phyloP scores from a whole-genome alignment of 768 basidiomycete genomes.

The Leccinum longicurvipes region DNA sequence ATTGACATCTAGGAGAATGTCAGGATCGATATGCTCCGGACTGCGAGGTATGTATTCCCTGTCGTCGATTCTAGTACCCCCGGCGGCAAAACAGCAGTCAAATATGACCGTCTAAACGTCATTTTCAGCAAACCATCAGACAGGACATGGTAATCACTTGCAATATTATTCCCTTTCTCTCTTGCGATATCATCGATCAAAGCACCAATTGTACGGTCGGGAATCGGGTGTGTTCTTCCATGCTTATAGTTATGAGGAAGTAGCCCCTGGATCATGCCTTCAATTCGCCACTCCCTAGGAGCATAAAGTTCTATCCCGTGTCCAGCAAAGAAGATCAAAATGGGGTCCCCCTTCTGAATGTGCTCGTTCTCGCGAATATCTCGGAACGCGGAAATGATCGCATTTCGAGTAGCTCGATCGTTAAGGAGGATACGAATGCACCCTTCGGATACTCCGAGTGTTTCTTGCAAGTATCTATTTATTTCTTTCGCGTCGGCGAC shows the following conservation, averaged over 20 bases:
- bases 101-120: conserved; percentile 40
- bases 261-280: conserved; percentile 25
- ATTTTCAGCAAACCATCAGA: background rate
- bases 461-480: conserved; percentile 29
- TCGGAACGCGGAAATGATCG: conserved; percentile 30
- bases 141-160: conserved; percentile 14
- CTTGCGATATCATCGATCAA: conserved; percentile 37
- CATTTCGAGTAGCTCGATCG: conserved; percentile 33
- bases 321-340: conserved; percentile 44
- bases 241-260: conserved; percentile 34
- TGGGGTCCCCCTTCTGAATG: conserved; percentile 30
- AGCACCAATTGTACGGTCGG: conserved; percentile 40
- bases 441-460: conserved; percentile 28
- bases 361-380: conserved; percentile 24
- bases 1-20: background rate
- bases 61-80: conserved; percentile 27
- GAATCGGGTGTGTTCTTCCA: conserved; percentile 32
- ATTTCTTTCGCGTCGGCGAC: conserved; percentile 40
- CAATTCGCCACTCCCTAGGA: conserved; percentile 24
- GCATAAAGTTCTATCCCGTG: conserved; percentile 37
- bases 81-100: conserved; percentile 45
- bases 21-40: background rate
- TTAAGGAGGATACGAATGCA: conserved; percentile 39
- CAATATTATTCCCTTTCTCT: conserved; percentile 43
- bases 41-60: conserved; percentile 6